A percentile compares a stretch with the other conserved stretches of the same genome.
Evolutionary conservation across 225 moss, liverwort and hornwort genomes (phyloP).

Genomic region (Climacium dendroides): DNA sequence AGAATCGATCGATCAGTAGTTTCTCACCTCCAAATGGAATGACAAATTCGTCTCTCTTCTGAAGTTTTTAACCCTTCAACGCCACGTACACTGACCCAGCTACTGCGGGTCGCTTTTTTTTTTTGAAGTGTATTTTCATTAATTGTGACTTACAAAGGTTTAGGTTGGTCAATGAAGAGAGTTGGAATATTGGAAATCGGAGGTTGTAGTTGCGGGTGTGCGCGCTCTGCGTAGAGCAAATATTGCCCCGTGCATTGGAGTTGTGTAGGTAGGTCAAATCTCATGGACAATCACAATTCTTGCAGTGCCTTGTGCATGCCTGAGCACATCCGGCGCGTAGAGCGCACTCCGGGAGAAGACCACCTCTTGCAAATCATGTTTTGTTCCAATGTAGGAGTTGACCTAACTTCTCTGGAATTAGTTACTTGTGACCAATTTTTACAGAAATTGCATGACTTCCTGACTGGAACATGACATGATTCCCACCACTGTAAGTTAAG

Average conservation of each 20-base stretch:
- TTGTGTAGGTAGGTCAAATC: not conserved
- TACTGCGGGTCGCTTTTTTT: fast-evolving
- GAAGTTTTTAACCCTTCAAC: not conserved
- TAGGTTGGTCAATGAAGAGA: not conserved
- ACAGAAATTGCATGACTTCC: not conserved
- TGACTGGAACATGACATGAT: not conserved
- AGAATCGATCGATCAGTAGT: too few species aligned
- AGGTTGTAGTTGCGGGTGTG: not conserved
- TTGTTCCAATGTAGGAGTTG: not conserved
- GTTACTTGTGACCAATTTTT: not conserved
- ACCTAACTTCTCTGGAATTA: not conserved
- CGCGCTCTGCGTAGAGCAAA: not conserved
- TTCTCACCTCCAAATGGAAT: not conserved
- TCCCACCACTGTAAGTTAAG: too few species aligned
- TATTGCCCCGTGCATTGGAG: not conserved
- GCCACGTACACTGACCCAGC: not conserved
- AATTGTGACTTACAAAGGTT: too few species aligned
- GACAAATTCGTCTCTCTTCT: not conserved
- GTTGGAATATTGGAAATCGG: fast-evolving
- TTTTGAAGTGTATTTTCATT: too few species aligned
- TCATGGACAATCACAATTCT: not conserved
- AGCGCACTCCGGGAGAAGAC: not conserved
- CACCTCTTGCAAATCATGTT: not conserved
- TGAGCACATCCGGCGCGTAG: not conserved
- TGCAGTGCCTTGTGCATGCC: not conserved